These are phyloP conservation scores for Psilocybe azurescens DNA, from an alignment of 768 basidiomycete genomes.

Conservation along the genomic window DNA sequence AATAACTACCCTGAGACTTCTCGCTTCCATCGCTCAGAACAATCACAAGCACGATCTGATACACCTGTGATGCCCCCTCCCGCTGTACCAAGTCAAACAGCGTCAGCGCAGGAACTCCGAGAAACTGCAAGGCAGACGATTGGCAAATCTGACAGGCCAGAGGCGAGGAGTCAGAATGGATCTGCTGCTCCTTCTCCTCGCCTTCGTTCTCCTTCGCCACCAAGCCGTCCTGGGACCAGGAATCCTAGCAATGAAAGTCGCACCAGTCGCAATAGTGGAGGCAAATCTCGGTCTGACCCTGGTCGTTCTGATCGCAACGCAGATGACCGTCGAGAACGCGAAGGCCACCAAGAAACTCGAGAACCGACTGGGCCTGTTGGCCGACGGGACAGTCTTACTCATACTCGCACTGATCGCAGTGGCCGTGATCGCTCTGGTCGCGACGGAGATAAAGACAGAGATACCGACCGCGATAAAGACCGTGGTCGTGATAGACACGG, in stretches of 20 bases:
- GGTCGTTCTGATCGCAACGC: conserved; percentile 46
- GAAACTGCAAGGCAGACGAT: conserved; percentile 80
- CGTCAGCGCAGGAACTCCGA: conserved; percentile 78
- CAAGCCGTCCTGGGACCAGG: conserved; percentile 69
- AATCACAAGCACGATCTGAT: conserved; percentile 41
- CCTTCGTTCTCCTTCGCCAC: conserved; percentile 68
- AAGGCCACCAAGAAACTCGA: conserved; percentile 50
- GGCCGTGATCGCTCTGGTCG: conserved; percentile 46
- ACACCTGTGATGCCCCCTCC: conserved; percentile 79
- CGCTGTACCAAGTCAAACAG: conserved; percentile 75
- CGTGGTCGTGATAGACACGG: conserved; percentile 32
- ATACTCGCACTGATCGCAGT: conserved; percentile 54
- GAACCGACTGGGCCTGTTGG: conserved; percentile 41
- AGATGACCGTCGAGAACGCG: conserved; percentile 66
- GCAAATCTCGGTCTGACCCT: conserved; percentile 61
- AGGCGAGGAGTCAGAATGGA: conserved; percentile 52
- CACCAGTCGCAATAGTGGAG: conserved; percentile 71
- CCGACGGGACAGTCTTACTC: conserved; percentile 58
- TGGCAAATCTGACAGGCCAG: conserved; percentile 46
- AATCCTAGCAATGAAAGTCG: conserved; percentile 77
- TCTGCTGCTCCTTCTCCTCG: conserved; percentile 63
- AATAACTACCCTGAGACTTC: conserved; percentile 36
- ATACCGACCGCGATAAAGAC: conserved; percentile 40
- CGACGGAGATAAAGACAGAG: conserved; percentile 39
- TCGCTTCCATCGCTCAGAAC: conserved; percentile 46